Evolutionary conservation across 2,329 filamentous ascomycete species (phyloP), one percentile per base, ranked within the genome.

Genomic region (Thelonectria blattea): DNA sequence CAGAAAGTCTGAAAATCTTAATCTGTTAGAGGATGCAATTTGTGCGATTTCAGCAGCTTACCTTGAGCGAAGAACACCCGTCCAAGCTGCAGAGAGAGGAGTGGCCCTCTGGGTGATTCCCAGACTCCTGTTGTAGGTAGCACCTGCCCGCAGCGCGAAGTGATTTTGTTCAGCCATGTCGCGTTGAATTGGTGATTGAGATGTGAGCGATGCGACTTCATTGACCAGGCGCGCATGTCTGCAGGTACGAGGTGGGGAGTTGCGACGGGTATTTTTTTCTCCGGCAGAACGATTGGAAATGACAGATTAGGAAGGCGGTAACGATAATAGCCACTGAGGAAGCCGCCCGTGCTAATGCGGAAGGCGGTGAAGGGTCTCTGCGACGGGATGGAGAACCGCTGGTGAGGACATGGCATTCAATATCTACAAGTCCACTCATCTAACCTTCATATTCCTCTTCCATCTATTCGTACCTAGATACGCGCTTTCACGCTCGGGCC

Each of bases 1-100:
- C 68, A 95, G 81, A 70, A 97, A 97, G 74, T 97, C 93, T 4
- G 93, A 94, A 75, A 93, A 97, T 66, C 92, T 87, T 51, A 8
- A 8, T 6, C 6, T 12, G 51, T 72, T 39, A 72, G 68, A 11
- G 3, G 34, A 3, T 37, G 34, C 9, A 50, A 17, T 48, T 52
- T 30, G 37, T 50, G 17, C 20, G 20, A 37, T 43, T 32, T 14
- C 8, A 22, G 41, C 52, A 24, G 58, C 71, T 59, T 64, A 78
- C 76, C 76, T 71, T 5, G 76, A 73, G 57, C 76, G 74, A 71
- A 78, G 69, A 52, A 78, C 76, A 56, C 78, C 78, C 7, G 73
- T 76, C 78, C 78, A 80, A 27, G 75, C 63, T 56, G 70, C 64
- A 15, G 68, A 58, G 14, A 79, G 68, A 15, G 77, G 76, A 43